Evolutionary conservation across 2,329 filamentous ascomycete species (phyloP).

Genomic region (Aspergillus latus): DNA sequence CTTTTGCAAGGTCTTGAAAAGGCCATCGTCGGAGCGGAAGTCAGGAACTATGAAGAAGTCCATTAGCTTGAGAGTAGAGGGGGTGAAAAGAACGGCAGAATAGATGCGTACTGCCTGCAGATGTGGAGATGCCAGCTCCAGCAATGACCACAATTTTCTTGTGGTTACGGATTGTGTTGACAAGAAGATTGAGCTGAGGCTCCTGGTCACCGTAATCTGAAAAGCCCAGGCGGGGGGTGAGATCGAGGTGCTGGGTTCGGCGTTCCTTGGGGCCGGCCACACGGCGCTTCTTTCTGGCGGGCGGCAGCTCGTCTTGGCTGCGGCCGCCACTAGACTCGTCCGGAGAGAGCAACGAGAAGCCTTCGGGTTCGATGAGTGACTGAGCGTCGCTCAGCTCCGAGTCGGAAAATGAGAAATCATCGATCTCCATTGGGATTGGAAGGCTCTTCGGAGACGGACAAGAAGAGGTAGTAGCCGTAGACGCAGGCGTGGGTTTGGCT

Average conservation of each 20-base stretch:
- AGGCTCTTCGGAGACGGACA: conserved; percentile 14
- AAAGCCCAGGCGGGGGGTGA: conserved; percentile 45
- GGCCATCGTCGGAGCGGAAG: conserved; percentile 85
- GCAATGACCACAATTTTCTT: conserved; percentile 97
- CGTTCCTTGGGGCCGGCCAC: conserved; percentile 64
- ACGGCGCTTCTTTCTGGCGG: conserved; percentile 73
- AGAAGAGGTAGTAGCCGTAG: background rate
- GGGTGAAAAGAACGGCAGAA: conserved; percentile 21
- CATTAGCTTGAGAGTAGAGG: conserved; percentile 2
- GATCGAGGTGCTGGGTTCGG: conserved; percentile 76
- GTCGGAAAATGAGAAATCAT: conserved; percentile 37
- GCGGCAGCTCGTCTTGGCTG: conserved; percentile 61
- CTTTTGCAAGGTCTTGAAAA: conserved; percentile 80
- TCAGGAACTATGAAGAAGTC: conserved; percentile 69
- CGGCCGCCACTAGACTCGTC: conserved; percentile 40
- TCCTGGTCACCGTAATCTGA: conserved; percentile 51
- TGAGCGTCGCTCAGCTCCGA: conserved; percentile 46
- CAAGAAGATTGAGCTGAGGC: conserved; percentile 65
- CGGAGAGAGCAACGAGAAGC: conserved; percentile 44
- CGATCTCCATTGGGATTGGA: conserved; percentile 23
- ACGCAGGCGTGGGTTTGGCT: conserved; percentile 13
- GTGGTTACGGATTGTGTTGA: conserved; percentile 77
- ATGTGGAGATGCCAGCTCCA: conserved; percentile 94
- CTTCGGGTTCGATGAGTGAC: conserved; percentile 40
- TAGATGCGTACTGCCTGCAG: conserved; percentile 74